These are phyloP conservation scores for Tuber microsphaerosporum DNA, from an alignment of 495 filamentous ascomycete genomes.

Conservation along the genomic window DNA sequence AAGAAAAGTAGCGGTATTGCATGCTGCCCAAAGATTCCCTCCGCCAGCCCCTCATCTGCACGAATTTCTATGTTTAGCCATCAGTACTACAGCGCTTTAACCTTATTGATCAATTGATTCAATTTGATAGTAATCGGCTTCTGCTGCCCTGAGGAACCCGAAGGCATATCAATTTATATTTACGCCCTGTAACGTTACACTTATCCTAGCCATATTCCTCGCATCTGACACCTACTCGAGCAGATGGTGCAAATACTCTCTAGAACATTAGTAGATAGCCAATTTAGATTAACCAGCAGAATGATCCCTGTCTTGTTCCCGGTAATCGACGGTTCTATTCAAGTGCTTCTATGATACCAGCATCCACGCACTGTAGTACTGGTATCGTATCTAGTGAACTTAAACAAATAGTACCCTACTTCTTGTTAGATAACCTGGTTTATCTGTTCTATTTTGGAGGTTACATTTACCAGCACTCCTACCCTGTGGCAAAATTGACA, in stretches of 20 bases:
- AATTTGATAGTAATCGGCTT: neutral
- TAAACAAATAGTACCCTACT: neutral
- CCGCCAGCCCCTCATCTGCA: neutral
- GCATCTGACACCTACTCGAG: neutral
- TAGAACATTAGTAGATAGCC: no score
- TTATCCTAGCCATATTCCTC: neutral
- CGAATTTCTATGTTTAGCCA: neutral
- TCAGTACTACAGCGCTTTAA: neutral
- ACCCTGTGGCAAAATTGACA: neutral
- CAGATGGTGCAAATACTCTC: neutral
- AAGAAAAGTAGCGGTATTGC: neutral
- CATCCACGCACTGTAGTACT: neutral
- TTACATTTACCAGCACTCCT: neutral
- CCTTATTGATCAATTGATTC: neutral
- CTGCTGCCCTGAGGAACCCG: neutral
- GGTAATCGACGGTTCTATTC: neutral
- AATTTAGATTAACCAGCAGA: no score
- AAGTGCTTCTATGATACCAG: neutral
- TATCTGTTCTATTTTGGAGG: neutral
- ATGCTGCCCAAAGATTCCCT: neutral
- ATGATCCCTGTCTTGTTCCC: neutral
- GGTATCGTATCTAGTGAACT: neutral
- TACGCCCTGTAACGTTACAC: conserved; percentile 1
- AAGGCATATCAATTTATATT: neutral
- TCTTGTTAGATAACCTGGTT: neutral